Base-by-base conservation (phyloP, 1,139 yeast genomes). In the Diutina pseudorugosa region DNA sequence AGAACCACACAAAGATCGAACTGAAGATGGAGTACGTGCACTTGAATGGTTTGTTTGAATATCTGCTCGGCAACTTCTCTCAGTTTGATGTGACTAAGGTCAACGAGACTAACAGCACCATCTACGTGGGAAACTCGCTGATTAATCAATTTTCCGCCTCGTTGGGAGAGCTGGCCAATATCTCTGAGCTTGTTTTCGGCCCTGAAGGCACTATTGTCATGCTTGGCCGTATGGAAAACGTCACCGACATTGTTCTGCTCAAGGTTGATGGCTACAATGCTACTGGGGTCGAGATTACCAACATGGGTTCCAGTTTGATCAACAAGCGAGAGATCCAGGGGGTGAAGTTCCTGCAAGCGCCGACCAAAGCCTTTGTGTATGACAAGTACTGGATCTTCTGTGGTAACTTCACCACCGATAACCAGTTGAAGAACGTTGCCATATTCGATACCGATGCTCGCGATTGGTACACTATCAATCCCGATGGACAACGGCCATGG, bases 1-100 rank as follows among this genome's bases (percentile, higher is more conserved):
- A 70, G 55, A 57, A 16, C 19, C 54, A 60, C 30, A 57, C 59
- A 56, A 25, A 47, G 12, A 54, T 55, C 40, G 27, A 23, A 33
- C 53, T 18, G 45, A 23, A 11, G 16, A 41, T 41, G 52, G 33
- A 45, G 47, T 42, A 9, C 53, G 58, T 72, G 47, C 61, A 65
- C 6, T 62, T 90, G 53, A 85, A 85, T 63, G 94, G 95, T 2
- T 61, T 93, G 47, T 88, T 91, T 63, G 97, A 93, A 66, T 93
- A 84, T 66, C 82, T 89, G 0, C 69, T 83, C 51, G 69, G 78
- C 3, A 89, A 90, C 63, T 88, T 86, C 62, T 70, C 93, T 0
- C 58, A 63, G 49, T 76, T 75, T 55, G 70, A 71, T 47, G 67
- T 64, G 52, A 55, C 54, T 12, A 59, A 61, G 51, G 72, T 11